Base-by-base conservation (phyloP, 2,329 filamentous ascomycete genomes). In the Cytospora paraplurivora region DNA sequence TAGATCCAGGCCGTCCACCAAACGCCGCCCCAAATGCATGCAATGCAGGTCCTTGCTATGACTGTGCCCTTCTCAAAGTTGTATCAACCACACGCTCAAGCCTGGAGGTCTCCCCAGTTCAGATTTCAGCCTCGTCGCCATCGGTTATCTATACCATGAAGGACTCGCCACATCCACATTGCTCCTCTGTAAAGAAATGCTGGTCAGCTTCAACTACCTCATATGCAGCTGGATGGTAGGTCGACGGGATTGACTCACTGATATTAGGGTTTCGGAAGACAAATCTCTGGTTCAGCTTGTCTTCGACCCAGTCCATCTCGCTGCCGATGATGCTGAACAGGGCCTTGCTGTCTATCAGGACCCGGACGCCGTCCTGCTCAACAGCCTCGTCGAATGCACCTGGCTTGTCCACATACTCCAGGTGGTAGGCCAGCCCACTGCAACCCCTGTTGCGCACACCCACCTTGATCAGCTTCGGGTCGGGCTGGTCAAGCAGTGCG, bases 271-370 rank as follows among this genome's bases (percentile, higher is more conserved):
- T 99, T 74, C 87, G 89, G 79, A 99, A 99, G 57, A 97, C 88
- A 76, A 99, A 99, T 68, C 91, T 84, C 76, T 93, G 86, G 75
- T 90, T 96, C 68, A 99, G 79, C 80, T 96, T 97, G 71, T 98
- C 95, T 78, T 98, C 93, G 12, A 94, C 84, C 93, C 94, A 99
- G 74, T 99, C 95, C 95, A 99, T 99, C 79, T 98, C 94, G 73
- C 91, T 97, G 6, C 95, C 95, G 71, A 99, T 97, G 60, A 99
- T 98, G 76, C 94, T 98, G 75, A 99, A 93, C 56, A 99, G 80
- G 50, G 95, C 95, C 81, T 97, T 98, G 82, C 92, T 96, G 76
- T 99, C 95, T 63, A 99, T 95, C 74, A 98, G 76, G 38, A 99
- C 94, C 77, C 91, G 94, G 63, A 99, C 94, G 0, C 94, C 95